Conservation (phyloP, 192 early-diverging fungal species). For the Kickxella alabastrina region DNA sequence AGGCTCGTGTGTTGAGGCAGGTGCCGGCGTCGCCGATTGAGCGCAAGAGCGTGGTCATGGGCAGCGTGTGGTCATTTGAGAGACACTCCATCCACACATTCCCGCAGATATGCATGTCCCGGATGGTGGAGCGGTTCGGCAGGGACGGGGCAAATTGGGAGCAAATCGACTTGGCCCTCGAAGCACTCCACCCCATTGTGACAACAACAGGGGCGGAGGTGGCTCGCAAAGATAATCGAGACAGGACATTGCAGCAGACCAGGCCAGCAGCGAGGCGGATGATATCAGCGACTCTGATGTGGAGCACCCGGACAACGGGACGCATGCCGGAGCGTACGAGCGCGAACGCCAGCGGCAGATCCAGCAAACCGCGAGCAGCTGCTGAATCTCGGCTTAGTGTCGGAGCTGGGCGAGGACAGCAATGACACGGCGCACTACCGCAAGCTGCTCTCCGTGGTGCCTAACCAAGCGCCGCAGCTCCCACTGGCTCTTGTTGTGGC, state of each 20-base stretch:
- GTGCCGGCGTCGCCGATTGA: constrained; percentile 75
- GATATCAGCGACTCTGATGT: constrained; percentile 12
- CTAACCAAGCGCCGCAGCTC: constrained; percentile 23
- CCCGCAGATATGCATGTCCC: constrained; percentile 67
- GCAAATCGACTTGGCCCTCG: constrained; percentile 59
- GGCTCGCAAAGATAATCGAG: too few relatives aligned
- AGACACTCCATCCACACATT: constrained; percentile 51
- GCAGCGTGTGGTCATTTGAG: constrained; percentile 85
- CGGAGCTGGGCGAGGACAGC: constrained; percentile 76
- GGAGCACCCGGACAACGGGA: constrained; percentile 34
- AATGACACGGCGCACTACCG: constrained; percentile 67
- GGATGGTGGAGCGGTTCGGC: constrained; percentile 89
- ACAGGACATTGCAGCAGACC: too few relatives aligned
- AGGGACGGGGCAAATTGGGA: constrained; percentile 77
- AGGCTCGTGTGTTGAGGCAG: constrained; percentile 35
- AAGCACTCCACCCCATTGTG: constrained; percentile 3
- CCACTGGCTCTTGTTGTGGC: constrained; percentile 58
- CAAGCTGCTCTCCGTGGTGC: constrained; percentile 54
- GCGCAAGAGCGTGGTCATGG: constrained; percentile 84
- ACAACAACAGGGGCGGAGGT: too few relatives aligned
- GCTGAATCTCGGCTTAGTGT: constrained; percentile 62
- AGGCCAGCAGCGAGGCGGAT: background rate
- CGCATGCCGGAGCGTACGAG: constrained; percentile 44
- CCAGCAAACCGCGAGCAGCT: constrained; percentile 49
- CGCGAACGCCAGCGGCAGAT: constrained; percentile 44